Base-by-base conservation (phyloP, 306 rosid species). In the Cucurbita pepo region DNA sequence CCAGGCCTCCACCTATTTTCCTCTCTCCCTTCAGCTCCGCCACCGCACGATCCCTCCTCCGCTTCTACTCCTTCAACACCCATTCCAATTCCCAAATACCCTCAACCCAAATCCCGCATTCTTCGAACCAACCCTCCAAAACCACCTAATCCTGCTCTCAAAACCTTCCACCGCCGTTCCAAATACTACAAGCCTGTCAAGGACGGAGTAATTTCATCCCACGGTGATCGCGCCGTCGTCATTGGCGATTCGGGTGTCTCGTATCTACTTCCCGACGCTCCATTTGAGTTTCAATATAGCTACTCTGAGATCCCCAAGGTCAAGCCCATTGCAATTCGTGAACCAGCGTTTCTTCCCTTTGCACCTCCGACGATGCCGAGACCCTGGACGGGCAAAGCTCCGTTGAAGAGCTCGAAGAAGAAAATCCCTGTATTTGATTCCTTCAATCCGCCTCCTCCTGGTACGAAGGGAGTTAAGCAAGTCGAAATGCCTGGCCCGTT, bases 371-470 rank as follows among this genome's bases (percentile, higher is more conserved):
- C 95, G 3, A 94, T 94, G 97, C 89, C 96, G 75, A 77, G 97
- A 76, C 98, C 98, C 5, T 94, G 97, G 99, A 94, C 97, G 0
- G 99, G 96, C 0, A 94, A 94, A 61, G 99, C 97, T 1, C 97
- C 97, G 48, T 40, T 94, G 89, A 90, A 91, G 85, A 87, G 91
- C 80, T 85, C 95, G 41, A 86, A 80, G 82, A 86, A 90, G 77
- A 93, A 94, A 75, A 78, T 86, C 59, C 95, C 89, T 11, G 83
- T 94, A 1, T 79, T 89, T 38, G 95, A 89, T 60, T 88, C 98
- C 19, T 77, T 87, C 19, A 81, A 85, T 59, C 90, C 91, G 41
- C 89, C 89, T 4, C 77, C 85, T 13, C 62, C 81, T 0, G 86
- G 81, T 1, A 72, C 38, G 22, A 75, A 82, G 7, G 94, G 95